Conservation (phyloP, 2,329 filamentous ascomycete genomes). For the Atkinsonella texensis region DNA sequence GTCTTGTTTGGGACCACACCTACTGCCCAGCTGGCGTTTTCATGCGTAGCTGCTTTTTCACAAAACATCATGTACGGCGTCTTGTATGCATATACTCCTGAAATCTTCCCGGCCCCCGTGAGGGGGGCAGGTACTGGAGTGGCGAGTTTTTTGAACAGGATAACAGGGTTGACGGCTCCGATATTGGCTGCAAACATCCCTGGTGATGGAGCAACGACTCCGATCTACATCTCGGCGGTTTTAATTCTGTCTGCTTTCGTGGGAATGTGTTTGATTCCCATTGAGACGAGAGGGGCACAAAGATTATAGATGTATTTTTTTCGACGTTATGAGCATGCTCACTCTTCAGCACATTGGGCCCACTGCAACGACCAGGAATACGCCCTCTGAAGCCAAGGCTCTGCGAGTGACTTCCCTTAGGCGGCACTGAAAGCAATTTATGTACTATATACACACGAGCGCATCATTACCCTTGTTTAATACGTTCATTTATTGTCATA, state of each 20-base stretch:
- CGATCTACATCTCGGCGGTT: slow-evolving; percentile 44
- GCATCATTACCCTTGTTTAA: no score
- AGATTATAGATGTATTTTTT: slow-evolving; percentile 28
- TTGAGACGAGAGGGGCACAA: slow-evolving; percentile 50
- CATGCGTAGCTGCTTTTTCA: slow-evolving; percentile 56
- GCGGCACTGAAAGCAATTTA: no score
- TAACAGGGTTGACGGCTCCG: slow-evolving; percentile 56
- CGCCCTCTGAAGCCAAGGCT: no score
- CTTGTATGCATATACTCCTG: slow-evolving; percentile 65
- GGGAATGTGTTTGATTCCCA: slow-evolving; percentile 47
- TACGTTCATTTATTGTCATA: no score
- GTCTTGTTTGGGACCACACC: slow-evolving; percentile 46
- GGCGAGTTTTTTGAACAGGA: slow-evolving; percentile 56
- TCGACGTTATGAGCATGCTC: background rate
- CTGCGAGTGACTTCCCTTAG: no score
- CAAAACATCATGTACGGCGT: slow-evolving; percentile 72
- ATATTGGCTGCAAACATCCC: slow-evolving; percentile 52
- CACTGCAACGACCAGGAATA: no score
- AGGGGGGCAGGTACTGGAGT: slow-evolving; percentile 63
- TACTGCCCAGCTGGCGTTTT: slow-evolving; percentile 49
- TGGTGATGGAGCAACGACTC: slow-evolving; percentile 43
- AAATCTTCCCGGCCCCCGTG: slow-evolving; percentile 62
- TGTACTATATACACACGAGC: no score
- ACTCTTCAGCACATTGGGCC: no score
- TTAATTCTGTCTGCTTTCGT: slow-evolving; percentile 48